Evolutionary conservation across 768 basidiomycete genomes (phyloP).

Genomic region (Naematelia encephala): DNA sequence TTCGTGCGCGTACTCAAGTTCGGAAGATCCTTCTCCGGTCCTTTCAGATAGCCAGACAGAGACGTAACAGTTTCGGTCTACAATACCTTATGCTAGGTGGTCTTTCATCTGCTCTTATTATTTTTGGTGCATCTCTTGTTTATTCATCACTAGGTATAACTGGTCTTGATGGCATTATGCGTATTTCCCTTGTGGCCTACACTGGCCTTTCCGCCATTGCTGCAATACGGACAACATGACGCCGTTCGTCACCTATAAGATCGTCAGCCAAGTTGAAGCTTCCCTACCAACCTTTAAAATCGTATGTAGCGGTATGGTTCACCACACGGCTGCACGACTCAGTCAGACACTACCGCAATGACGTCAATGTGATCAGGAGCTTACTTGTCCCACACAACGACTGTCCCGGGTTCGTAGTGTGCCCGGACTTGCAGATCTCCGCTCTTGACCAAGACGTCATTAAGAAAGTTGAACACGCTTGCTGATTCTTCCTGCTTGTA

Average conservation of each 20-base stretch:
- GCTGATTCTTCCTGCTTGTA: conserved; percentile 29
- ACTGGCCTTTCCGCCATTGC: conserved; percentile 4
- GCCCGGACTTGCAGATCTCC: conserved; percentile 52
- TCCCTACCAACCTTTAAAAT: conserved; percentile 7
- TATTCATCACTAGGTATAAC: too few species aligned
- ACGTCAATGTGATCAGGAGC: neutral
- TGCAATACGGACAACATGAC: conserved; percentile 8
- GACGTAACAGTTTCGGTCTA: too few species aligned
- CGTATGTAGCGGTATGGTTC: conserved; percentile 6
- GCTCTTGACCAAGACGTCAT: conserved; percentile 18
- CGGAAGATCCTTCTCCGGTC: too few species aligned
- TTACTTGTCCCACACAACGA: conserved; percentile 58
- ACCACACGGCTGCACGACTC: conserved; percentile 7
- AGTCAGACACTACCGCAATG: neutral
- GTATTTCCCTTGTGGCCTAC: too few species aligned
- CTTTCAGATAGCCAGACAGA: too few species aligned
- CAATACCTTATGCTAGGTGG: too few species aligned
- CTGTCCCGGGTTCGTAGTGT: conserved; percentile 58
- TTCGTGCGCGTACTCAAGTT: too few species aligned
- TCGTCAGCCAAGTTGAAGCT: too few species aligned
- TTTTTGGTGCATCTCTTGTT: too few species aligned
- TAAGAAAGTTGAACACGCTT: conserved; percentile 9
- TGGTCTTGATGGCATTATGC: too few species aligned
- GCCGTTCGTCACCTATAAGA: conserved; percentile 5
- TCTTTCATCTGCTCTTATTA: too few species aligned